Percentiles rank a stretch among this genome's conserved stretches.
phyloP scores from a whole-genome alignment of 805 yeast genomes.

The Komagataella ulmi region DNA sequence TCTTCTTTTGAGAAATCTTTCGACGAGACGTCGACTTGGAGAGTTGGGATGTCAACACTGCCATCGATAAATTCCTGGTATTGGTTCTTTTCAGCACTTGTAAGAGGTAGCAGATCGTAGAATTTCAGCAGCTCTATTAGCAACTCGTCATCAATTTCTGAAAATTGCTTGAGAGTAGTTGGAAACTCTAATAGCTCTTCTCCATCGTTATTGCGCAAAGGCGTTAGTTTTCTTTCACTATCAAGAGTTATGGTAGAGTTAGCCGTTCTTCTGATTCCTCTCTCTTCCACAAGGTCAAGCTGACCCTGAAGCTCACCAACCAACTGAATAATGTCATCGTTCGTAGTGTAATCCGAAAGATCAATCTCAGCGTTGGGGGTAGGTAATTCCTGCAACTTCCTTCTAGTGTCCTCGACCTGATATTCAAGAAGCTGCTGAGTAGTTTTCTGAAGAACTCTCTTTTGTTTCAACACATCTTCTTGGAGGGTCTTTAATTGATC shows the following conservation, averaged over 20 bases:
- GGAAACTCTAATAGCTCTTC: constrained; percentile 56
- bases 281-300: constrained; percentile 63
- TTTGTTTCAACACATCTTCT: constrained; percentile 48
- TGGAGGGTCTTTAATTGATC: constrained; percentile 39
- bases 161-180: constrained; percentile 37
- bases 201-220: constrained; percentile 72
- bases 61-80: constrained; percentile 39
- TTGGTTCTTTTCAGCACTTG: constrained; percentile 36
- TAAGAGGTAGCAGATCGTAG: constrained; percentile 67
- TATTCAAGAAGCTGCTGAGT: constrained; percentile 67
- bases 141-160: constrained; percentile 26
- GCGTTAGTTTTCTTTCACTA: constrained; percentile 37
- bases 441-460: constrained; percentile 52
- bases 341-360: constrained; percentile 51
- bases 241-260: constrained; percentile 35
- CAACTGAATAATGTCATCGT: constrained; percentile 74
- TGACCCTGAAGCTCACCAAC: constrained; percentile 89
- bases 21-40: constrained; percentile 16
- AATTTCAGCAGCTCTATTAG: constrained; percentile 49
- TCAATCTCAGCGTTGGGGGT: constrained; percentile 18
- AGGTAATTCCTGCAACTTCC: constrained; percentile 9
- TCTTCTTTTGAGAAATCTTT: constrained; percentile 31
- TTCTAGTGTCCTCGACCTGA: constrained; percentile 43
- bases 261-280: constrained; percentile 57
- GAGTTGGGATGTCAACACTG: constrained; percentile 26